Evolutionary conservation across 116 monocot genomes (phyloP).

Genomic region (Posidonia oceanica): DNA sequence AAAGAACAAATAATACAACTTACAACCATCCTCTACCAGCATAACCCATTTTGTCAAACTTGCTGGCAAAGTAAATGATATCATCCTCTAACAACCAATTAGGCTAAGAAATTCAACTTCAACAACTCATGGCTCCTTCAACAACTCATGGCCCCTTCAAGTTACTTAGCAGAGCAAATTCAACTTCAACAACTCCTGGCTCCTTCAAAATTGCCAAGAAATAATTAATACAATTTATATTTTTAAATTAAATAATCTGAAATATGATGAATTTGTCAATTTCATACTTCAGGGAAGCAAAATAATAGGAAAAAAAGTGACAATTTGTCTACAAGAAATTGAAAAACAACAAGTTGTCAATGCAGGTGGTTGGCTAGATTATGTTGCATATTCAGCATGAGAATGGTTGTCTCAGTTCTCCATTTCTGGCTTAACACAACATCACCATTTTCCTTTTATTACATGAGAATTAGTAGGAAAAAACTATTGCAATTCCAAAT

Average conservation of each 20-base stretch:
- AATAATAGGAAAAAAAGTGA: background rate
- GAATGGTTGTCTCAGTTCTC: no score
- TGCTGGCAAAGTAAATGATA: background rate
- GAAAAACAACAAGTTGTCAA: background rate
- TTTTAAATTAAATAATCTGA: background rate
- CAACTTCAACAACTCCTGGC: slow-evolving; percentile 26
- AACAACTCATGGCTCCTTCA: no score
- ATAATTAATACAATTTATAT: background rate
- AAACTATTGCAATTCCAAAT: no score
- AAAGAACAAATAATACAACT: no score
- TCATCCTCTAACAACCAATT: background rate
- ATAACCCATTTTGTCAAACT: background rate
- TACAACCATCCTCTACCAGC: background rate
- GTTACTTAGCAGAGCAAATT: slow-evolving; percentile 17
- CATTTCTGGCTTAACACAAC: no score
- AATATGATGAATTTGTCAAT: background rate
- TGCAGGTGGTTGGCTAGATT: background rate
- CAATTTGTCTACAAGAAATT: background rate
- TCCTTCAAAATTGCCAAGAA: slow-evolving; percentile 10
- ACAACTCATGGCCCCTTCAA: no score
- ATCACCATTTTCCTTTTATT: no score
- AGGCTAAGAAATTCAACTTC: background rate
- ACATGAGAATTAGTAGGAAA: no score
- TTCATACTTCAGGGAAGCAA: background rate
- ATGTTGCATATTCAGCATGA: background rate